phyloP scores from a whole-genome alignment of 2,329 filamentous ascomycete genomes.

The Proliferodiscus dingleyae region DNA sequence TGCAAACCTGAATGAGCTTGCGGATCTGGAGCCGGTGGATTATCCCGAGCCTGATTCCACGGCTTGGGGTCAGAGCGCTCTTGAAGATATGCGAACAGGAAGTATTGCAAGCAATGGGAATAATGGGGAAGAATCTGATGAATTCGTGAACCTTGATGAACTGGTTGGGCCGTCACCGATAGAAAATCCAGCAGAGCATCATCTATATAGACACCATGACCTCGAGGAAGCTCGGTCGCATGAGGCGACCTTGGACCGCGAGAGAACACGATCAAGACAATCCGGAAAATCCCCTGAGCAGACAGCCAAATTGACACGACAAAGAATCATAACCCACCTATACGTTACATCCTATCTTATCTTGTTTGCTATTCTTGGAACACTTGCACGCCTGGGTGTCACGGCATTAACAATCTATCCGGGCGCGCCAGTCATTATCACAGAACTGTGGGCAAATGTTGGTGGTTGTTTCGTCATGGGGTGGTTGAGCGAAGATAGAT shows the following conservation, averaged over 20 bases:
- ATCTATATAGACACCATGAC: constrained; percentile 34
- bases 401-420: constrained; percentile 76
- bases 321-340: constrained; percentile 50
- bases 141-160: constrained; percentile 42
- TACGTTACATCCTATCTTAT: constrained; percentile 79
- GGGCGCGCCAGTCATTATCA: constrained; percentile 67
- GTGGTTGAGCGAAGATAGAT: constrained; percentile 74
- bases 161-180: constrained; percentile 39
- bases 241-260: constrained; percentile 6
- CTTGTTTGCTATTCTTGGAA: constrained; percentile 80
- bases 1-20: too few relatives aligned
- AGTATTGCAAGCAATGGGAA: constrained; percentile 1
- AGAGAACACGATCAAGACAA: constrained; percentile 15
- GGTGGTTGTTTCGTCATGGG: constrained; percentile 78
- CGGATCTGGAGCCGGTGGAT: too few relatives aligned
- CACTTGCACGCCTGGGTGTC: constrained; percentile 75
- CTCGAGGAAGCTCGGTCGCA: constrained; percentile 34
- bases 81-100: too few relatives aligned
- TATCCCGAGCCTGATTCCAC: too few relatives aligned
- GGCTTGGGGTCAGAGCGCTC: too few relatives aligned
- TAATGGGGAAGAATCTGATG: constrained; percentile 22
- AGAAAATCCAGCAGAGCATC: constrained; percentile 37
- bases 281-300: constrained; percentile 3
- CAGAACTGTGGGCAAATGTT: constrained; percentile 84
- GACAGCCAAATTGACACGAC: background rate